Base-by-base conservation (phyloP, 2,329 filamentous ascomycete genomes). In the Phaeosphaeriaceae sp. region DNA sequence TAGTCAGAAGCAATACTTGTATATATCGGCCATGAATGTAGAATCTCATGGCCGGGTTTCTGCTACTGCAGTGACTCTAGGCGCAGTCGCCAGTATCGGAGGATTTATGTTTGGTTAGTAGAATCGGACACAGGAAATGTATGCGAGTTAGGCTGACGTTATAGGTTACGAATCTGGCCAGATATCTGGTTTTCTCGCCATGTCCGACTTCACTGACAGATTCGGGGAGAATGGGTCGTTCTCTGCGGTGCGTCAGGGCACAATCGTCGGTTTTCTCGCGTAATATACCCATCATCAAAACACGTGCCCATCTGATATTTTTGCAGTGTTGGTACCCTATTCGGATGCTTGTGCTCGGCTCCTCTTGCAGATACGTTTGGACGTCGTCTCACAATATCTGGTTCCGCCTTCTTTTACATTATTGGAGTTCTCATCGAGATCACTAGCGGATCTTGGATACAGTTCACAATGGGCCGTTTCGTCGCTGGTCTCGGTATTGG, bases 391-490 rank as follows among this genome's bases (percentile, higher is more conserved):
- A 85, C 86, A 21, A 91, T 91, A 65, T 87, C 86, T 17, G 74
- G 80, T 41, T 85, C 86, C 40, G 84, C 86, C 47, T 80, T 89
- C 61, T 86, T 88, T 76, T 87, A 88, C 66, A 86, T 84, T 59
- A 76, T 89, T 46, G 88, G 88, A 56, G 89, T 87, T 44, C 78
- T 88, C 46, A 85, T 91, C 49, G 88, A 91, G 72, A 87, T 91
- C 64, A 84, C 87, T 0, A 86, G 86, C 4, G 65, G 78, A 10
- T 69, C 68, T 2, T 90, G 88, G 88, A 85, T 83, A 51, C 88
- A 90, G 67, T 85, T 90, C 59, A 88, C 87, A 24, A 73, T 77
- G 68, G 88, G 88, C 53, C 83, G 89, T 45, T 83, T 88, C 56
- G 81, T 88, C 33, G 88, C 87, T 36, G 88, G 89, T 69, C 72